Conservation (phyloP, 139 green algal species). For the Micromonas pusilla region DNA sequence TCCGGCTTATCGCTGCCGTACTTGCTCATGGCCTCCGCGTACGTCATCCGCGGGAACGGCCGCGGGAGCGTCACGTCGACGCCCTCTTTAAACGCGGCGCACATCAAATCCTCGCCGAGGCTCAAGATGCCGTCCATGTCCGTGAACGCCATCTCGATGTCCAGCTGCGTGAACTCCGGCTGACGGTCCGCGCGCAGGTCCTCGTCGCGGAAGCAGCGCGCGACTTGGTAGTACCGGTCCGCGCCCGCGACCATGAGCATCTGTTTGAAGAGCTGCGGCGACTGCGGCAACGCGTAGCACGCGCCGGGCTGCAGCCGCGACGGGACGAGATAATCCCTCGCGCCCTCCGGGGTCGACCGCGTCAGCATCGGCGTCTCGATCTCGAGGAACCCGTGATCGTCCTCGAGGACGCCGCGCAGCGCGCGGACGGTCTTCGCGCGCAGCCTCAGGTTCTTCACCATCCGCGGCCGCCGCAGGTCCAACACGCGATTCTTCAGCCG, state of each 20-base stretch:
- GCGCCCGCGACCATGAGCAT: constrained; percentile 95
- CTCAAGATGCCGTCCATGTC: constrained; percentile 72
- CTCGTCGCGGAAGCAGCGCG: constrained; percentile 92
- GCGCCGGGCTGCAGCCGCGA: constrained; percentile 37
- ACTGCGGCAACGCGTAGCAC: constrained; percentile 94
- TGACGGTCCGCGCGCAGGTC: constrained; percentile 87
- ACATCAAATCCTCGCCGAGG: constrained; percentile 76
- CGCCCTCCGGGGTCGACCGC: constrained; percentile 90
- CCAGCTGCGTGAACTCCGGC: constrained; percentile 96
- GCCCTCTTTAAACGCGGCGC: constrained; percentile 44
- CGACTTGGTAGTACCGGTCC: constrained; percentile 95
- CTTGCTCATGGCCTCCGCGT: constrained; percentile 78
- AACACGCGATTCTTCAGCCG: constrained; percentile 80
- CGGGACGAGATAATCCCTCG: constrained; percentile 92
- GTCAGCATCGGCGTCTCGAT: constrained; percentile 95
- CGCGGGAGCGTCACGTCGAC: constrained; percentile 48
- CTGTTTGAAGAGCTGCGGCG: constrained; percentile 97
- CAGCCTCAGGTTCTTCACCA: constrained; percentile 81
- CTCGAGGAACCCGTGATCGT: constrained; percentile 67
- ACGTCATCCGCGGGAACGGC: constrained; percentile 76
- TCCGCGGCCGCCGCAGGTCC: constrained; percentile 79
- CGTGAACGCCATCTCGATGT: constrained; percentile 92
- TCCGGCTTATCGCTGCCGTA: constrained; percentile 66
- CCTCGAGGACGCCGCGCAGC: constrained; percentile 74
- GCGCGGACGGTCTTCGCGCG: constrained; percentile 65